phyloP scores from a whole-genome alignment of 495 filamentous ascomycete genomes.

The Daldinia concentrica region DNA sequence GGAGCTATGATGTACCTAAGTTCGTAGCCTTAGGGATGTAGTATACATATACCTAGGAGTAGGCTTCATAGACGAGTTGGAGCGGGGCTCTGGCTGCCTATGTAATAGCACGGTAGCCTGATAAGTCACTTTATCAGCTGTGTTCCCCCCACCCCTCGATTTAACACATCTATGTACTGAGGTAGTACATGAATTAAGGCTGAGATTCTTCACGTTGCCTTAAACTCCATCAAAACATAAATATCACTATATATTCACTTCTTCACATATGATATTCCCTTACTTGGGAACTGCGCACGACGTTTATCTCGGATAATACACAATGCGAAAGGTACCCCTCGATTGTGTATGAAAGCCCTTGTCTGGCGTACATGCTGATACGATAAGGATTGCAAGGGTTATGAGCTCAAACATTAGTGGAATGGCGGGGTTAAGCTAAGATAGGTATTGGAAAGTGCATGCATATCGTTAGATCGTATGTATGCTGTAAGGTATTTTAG shows the following conservation, averaged over 20 bases:
- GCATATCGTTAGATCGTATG: neutral
- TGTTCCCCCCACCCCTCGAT: constrained; percentile 9
- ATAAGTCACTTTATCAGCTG: constrained; percentile 23
- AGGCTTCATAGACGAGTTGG: neutral
- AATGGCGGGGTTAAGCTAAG: constrained; percentile 28
- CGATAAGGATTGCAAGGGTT: constrained; percentile 13
- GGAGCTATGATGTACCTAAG: neutral
- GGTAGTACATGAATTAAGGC: constrained; percentile 12
- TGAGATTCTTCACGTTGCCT: constrained; percentile 11
- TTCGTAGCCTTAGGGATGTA: no score
- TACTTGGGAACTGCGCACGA: neutral
- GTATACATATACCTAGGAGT: no score
- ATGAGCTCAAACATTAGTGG: neutral
- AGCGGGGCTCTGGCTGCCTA: constrained; percentile 25
- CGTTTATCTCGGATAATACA: neutral
- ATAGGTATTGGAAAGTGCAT: neutral
- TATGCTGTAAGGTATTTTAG: no score
- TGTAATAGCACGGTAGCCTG: neutral
- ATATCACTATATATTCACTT: neutral
- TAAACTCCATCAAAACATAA: neutral
- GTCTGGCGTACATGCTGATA: neutral
- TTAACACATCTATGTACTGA: neutral
- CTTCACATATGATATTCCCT: neutral
- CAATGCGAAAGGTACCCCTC: neutral
- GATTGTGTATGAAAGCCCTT: constrained; percentile 1